Conservation (phyloP, 2,329 filamentous ascomycete species). For the Raffaelea deltoideospora region DNA sequence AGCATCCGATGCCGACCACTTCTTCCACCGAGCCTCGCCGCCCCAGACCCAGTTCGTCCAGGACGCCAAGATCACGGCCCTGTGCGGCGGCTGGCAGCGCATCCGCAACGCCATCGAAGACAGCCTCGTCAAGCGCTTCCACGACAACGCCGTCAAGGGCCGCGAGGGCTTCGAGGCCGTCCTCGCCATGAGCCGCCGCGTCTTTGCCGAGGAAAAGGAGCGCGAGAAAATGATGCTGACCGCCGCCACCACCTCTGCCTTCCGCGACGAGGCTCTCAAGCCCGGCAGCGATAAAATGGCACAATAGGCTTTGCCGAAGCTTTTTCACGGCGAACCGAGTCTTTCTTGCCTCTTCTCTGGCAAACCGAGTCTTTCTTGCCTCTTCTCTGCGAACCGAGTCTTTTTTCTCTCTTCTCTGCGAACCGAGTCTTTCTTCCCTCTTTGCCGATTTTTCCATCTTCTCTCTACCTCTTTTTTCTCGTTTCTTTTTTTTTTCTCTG, state of each 20-base stretch:
- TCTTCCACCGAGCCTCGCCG: no score
- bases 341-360: neutral
- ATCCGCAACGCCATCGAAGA: constrained; percentile 96
- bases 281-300: no score
- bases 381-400: no score
- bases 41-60: constrained; percentile 69
- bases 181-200: constrained; percentile 79
- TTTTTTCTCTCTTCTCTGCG: neutral
- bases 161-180: constrained; percentile 92
- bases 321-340: no score
- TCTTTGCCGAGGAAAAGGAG: constrained; percentile 80
- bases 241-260: constrained; percentile 7
- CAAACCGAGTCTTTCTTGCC: neutral
- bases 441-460: neutral
- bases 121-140: constrained; percentile 69
- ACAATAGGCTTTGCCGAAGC: no score
- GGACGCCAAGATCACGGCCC: constrained; percentile 79
- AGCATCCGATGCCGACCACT: no score
- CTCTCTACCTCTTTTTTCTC: neutral
- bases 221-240: constrained; percentile 24
- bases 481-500: neutral
- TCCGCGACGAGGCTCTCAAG: constrained; percentile 2
- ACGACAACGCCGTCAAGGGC: constrained; percentile 80
- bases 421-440: neutral
- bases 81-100: constrained; percentile 94